A percentile compares a stretch with the other conserved stretches of the same genome.
phyloP scores from a whole-genome alignment of 176 grass and related monocot species.

The Coix lacrymajobi region DNA sequence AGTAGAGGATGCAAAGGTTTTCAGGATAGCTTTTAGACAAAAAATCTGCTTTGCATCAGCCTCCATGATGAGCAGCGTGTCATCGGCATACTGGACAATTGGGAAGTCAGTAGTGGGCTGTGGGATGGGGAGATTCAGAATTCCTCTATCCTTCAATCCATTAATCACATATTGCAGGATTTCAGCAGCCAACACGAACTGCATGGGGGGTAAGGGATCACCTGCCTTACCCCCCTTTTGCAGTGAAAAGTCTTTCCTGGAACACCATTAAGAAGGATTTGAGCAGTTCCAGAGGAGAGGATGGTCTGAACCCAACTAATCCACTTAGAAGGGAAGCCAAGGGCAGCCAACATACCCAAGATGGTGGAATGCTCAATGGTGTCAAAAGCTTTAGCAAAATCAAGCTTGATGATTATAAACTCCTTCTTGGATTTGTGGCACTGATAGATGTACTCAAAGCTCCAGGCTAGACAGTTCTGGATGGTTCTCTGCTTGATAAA shows the following conservation, averaged over 20 bases:
- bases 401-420: neutral
- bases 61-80: too few species aligned
- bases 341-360: accelerated
- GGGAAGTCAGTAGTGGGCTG: too few species aligned
- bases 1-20: too few species aligned
- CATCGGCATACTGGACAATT: too few species aligned
- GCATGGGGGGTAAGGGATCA: neutral
- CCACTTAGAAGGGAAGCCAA: neutral
- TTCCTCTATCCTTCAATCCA: too few species aligned
- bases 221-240: neutral
- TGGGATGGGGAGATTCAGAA: too few species aligned
- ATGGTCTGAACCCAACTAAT: accelerated
- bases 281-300: neutral
- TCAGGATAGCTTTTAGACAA: too few species aligned
- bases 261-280: neutral
- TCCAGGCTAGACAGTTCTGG: too few species aligned
- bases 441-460: neutral
- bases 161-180: neutral
- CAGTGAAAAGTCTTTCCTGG: neutral
- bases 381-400: neutral
- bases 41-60: too few species aligned
- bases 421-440: neutral
- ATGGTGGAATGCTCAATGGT: neutral
- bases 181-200: neutral
- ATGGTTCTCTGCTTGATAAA: too few species aligned